Conservation (phyloP, 805 yeast species). For the Grigorovia transvaalensis region DNA sequence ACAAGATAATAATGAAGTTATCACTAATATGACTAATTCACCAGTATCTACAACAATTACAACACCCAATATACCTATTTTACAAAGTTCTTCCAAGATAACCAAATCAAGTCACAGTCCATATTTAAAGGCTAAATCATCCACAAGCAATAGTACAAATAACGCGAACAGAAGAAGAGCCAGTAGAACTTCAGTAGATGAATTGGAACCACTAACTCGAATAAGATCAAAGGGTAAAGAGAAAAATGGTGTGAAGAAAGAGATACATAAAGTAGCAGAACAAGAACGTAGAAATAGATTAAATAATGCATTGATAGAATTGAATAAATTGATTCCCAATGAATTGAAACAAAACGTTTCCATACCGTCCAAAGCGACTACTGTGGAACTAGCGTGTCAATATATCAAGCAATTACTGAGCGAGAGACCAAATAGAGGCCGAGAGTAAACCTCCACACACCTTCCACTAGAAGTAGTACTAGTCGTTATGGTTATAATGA, state of each 20-base stretch:
- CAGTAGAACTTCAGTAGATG: slow-evolving; percentile 1
- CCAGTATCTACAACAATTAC: neutral
- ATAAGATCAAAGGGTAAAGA: slow-evolving; percentile 1
- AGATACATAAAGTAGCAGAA: slow-evolving; percentile 79
- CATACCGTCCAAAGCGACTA: slow-evolving; percentile 86
- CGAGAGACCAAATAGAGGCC: neutral
- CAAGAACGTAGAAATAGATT: slow-evolving; percentile 91
- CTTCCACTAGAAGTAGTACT: no score
- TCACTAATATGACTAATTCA: neutral
- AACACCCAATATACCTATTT: neutral
- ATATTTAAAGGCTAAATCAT: slow-evolving; percentile 14
- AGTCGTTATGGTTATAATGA: no score
- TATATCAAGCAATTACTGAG: slow-evolving; percentile 40
- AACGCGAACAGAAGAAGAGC: slow-evolving; percentile 5
- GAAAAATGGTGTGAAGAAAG: slow-evolving; percentile 18
- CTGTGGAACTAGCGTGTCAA: slow-evolving; percentile 78
- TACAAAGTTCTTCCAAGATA: slow-evolving; percentile 3
- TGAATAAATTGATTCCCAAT: slow-evolving; percentile 59
- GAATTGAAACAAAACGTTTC: slow-evolving; percentile 42
- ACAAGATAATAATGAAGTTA: neutral
- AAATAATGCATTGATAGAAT: slow-evolving; percentile 74
- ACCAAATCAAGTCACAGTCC: slow-evolving; percentile 15
- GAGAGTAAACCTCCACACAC: neutral
- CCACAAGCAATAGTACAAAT: neutral
- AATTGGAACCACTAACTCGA: neutral